These are phyloP conservation scores for Aspergillus fumigatiaffinis DNA, from an alignment of 2,329 filamentous ascomycete species.

Conservation along the genomic window DNA sequence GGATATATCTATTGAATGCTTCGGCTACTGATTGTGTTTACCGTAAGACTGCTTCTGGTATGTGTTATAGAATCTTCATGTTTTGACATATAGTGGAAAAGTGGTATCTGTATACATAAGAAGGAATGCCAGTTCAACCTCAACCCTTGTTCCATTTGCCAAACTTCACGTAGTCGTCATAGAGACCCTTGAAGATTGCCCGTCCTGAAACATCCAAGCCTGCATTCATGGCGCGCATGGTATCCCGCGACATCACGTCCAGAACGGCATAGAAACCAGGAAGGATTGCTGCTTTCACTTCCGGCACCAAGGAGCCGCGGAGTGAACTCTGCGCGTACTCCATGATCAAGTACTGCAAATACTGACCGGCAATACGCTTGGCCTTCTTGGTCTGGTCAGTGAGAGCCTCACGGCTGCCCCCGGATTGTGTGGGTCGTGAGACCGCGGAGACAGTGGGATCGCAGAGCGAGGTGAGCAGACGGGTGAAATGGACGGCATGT, in stretches of 20 bases:
- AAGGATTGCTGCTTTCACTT: constrained; percentile 50
- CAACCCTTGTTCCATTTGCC: constrained; percentile 45
- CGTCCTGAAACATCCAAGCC: constrained; percentile 50
- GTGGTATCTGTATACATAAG: constrained; percentile 1
- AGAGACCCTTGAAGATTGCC: constrained; percentile 51
- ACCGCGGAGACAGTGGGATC: constrained; percentile 58
- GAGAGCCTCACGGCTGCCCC: constrained; percentile 43
- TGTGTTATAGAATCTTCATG: background rate
- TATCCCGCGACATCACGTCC: constrained; percentile 50
- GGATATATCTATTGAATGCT: background rate
- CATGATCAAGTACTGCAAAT: constrained; percentile 55
- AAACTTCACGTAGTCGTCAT: constrained; percentile 49
- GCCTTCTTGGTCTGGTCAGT: constrained; percentile 59
- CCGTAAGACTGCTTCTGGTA: too few relatives aligned
- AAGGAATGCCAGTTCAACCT: background rate
- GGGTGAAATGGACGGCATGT: constrained; percentile 50
- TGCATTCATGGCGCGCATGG: constrained; percentile 49
- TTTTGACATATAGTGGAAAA: background rate
- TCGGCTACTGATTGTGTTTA: too few relatives aligned
- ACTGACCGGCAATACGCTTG: constrained; percentile 54
- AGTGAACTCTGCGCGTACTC: constrained; percentile 55
- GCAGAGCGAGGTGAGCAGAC: constrained; percentile 57
- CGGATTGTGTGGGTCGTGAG: constrained; percentile 30
- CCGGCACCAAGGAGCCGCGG: constrained; percentile 45
- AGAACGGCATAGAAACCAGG: constrained; percentile 52